A percentile compares a stretch with the other conserved stretches of the same genome.
These are phyloP conservation scores for Sporothrix curviconia DNA, from an alignment of 2,329 filamentous ascomycete species.

Conservation along the genomic window DNA sequence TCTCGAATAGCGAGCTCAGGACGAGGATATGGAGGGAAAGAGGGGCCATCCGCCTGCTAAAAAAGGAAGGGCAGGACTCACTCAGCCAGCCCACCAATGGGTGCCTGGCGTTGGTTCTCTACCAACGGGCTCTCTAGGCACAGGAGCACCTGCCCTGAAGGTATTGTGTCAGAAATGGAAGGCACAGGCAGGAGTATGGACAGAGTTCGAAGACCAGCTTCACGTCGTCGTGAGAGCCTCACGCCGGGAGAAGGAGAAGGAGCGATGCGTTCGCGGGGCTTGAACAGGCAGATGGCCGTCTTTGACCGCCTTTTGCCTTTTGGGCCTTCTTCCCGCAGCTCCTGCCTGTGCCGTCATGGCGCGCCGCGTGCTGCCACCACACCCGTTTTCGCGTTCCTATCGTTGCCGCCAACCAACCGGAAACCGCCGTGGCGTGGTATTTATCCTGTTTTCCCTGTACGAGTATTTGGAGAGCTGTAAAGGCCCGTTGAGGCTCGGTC, in stretches of 20 bases:
- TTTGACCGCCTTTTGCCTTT: constrained; percentile 1
- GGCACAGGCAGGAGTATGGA: no score
- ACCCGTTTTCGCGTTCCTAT: constrained; percentile 3
- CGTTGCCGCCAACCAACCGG: neutral
- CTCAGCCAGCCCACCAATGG: neutral
- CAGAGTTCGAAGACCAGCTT: no score
- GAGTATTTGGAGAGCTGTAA: no score
- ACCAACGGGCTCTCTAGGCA: no score
- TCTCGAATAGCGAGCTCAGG: no score
- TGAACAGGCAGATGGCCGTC: no score
- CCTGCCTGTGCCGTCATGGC: neutral
- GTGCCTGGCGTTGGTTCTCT: neutral
- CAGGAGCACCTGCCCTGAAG: no score
- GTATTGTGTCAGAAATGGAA: neutral
- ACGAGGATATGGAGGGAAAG: no score
- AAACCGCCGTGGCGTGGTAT: neutral
- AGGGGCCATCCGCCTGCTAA: neutral
- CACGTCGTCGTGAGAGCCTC: constrained; percentile 1
- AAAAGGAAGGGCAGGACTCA: neutral
- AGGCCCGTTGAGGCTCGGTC: no score
- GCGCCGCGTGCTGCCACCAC: no score
- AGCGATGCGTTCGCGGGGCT: neutral
- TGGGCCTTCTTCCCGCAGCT: neutral
- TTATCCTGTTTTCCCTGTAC: no score
- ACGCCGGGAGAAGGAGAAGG: neutral